phyloP scores from a whole-genome alignment of 257 asterid genomes.

The Handroanthus guayacan region DNA sequence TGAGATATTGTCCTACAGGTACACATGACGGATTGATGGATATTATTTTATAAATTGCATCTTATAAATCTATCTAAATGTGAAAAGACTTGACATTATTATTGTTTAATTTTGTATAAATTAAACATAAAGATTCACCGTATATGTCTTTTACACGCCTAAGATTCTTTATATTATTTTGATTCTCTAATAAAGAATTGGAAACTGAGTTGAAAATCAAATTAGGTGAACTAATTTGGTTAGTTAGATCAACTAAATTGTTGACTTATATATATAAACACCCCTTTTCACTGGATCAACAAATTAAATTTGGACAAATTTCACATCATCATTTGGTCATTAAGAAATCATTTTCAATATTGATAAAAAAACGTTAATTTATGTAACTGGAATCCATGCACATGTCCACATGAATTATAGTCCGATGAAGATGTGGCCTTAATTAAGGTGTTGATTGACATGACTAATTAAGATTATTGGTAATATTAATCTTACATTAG shows the following conservation, averaged over 20 bases:
- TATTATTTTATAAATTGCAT: too few relatives aligned
- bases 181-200: not conserved
- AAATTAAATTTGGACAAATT: not conserved
- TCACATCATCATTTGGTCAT: constrained; percentile 8
- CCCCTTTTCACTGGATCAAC: not conserved
- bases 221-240: constrained; percentile 17
- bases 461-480: not conserved
- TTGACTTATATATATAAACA: not conserved
- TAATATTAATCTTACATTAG: not conserved
- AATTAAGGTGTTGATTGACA: not conserved
- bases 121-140: too few relatives aligned
- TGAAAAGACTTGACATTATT: too few relatives aligned
- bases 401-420: constrained; percentile 14
- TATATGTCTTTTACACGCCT: too few relatives aligned
- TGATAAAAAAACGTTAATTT: constrained; percentile 7
- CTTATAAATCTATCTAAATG: too few relatives aligned
- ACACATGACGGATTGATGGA: too few relatives aligned
- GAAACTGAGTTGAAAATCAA: not conserved
- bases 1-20: too few relatives aligned
- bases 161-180: too few relatives aligned
- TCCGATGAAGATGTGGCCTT: not conserved
- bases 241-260: constrained; percentile 31
- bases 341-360: constrained; percentile 11
- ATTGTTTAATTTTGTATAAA: too few relatives aligned
- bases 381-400: constrained; percentile 14